phyloP scores from a whole-genome alignment of 1,139 yeast genomes.

The Candida pseudoviswanathii region DNA sequence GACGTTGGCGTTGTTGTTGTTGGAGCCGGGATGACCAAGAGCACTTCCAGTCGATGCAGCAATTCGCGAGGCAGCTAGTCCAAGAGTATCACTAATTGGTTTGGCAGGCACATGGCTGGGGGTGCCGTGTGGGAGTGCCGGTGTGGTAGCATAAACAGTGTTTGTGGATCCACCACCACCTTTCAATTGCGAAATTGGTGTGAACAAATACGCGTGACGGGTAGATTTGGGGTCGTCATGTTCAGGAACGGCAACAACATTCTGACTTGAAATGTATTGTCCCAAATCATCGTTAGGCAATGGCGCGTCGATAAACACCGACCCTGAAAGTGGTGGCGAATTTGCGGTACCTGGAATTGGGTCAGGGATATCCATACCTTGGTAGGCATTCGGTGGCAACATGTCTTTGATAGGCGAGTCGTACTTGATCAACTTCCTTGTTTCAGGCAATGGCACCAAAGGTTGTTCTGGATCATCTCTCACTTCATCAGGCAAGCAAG shows the following conservation, averaged over 20 bases:
- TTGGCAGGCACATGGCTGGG: conserved; percentile 18
- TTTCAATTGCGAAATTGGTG: conserved; percentile 51
- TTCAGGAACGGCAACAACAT: conserved; percentile 56
- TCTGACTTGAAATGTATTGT: conserved; percentile 59
- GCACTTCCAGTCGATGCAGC: conserved; percentile 9
- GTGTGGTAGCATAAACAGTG: conserved; percentile 25
- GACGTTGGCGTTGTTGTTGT: conserved; percentile 1
- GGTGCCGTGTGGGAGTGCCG: conserved; percentile 19
- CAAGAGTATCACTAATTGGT: conserved; percentile 3
- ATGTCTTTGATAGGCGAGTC: conserved; percentile 84
- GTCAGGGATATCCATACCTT: conserved; percentile 76
- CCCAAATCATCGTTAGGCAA: conserved; percentile 79
- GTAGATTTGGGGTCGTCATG: conserved; percentile 53
- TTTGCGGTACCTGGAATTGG: conserved; percentile 72
- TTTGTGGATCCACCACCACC: conserved; percentile 35
- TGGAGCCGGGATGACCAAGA: conserved; percentile 3
- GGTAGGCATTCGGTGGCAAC: conserved; percentile 71
- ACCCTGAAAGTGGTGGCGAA: conserved; percentile 93
- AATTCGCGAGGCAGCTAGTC: conserved; percentile 9
- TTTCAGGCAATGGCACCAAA: conserved; percentile 51
- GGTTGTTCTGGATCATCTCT: conserved; percentile 86
- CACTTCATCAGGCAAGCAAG: conserved; percentile 95
- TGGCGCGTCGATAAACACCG: conserved; percentile 77
- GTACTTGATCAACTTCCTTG: conserved; percentile 69
- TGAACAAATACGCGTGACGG: conserved; percentile 45